These are phyloP conservation scores for Cinnamomum micranthum DNA, from an alignment of 164 flowering plant genomes.

Conservation along the genomic window DNA sequence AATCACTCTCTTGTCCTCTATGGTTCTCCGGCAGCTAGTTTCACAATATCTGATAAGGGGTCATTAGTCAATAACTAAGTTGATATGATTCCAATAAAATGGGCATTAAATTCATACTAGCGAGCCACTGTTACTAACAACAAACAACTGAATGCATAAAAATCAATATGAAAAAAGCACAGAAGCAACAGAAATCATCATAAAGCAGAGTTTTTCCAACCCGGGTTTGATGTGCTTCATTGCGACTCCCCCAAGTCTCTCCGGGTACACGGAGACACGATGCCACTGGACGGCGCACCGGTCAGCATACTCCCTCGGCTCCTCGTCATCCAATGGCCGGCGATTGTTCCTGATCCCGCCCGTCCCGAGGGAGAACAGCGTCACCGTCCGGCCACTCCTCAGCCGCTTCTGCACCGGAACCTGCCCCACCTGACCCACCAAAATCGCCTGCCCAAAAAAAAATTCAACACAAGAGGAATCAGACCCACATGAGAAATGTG, in stretches of 20 bases:
- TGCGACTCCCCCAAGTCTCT: slow-evolving; percentile 51
- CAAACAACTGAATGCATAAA: background rate
- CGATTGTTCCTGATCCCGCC: slow-evolving; percentile 87
- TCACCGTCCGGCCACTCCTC: slow-evolving; percentile 60
- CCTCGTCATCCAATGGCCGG: slow-evolving; percentile 73
- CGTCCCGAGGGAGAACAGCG: slow-evolving; percentile 71
- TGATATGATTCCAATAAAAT: background rate
- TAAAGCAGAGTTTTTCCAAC: slow-evolving; percentile 28
- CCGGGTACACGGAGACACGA: slow-evolving; percentile 71
- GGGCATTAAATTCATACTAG: background rate
- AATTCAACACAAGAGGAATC: background rate
- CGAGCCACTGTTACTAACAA: background rate
- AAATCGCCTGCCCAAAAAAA: slow-evolving; percentile 56
- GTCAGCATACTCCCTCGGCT: slow-evolving; percentile 78
- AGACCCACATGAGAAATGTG: background rate
- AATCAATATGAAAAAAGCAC: background rate
- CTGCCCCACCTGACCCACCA: slow-evolving; percentile 90
- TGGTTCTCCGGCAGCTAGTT: too few relatives aligned
- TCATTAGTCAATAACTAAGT: background rate
- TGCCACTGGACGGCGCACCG: slow-evolving; percentile 91
- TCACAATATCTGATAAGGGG: too few relatives aligned
- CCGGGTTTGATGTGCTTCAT: slow-evolving; percentile 65
- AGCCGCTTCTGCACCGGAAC: slow-evolving; percentile 72
- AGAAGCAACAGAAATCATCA: background rate
- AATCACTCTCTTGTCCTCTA: too few relatives aligned